phyloP scores from a whole-genome alignment of 306 rosid species.

The Acmispon strigosus region DNA sequence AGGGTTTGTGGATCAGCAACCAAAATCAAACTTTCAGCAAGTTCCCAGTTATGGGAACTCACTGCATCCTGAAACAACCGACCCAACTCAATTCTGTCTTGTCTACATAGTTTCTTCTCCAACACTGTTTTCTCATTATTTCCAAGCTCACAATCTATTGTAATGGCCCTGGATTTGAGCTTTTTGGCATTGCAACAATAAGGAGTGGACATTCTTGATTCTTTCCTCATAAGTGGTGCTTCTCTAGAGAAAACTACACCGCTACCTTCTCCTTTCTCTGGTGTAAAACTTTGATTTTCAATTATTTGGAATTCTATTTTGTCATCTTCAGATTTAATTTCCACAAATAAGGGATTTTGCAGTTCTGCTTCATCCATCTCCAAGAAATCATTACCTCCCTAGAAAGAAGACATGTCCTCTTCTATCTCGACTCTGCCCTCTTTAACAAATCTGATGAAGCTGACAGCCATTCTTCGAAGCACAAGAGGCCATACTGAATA shows the following conservation, averaged over 20 bases:
- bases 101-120: slow-evolving; percentile 65
- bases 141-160: slow-evolving; percentile 32
- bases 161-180: slow-evolving; percentile 38
- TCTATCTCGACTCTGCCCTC: slow-evolving; percentile 22
- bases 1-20: slow-evolving; percentile 73
- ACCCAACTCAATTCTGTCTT: slow-evolving; percentile 72
- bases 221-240: slow-evolving; percentile 43
- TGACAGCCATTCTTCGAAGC: slow-evolving; percentile 9
- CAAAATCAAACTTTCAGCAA: slow-evolving; percentile 66
- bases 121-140: slow-evolving; percentile 36
- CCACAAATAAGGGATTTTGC: slow-evolving; percentile 26
- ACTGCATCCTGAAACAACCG: slow-evolving; percentile 72
- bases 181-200: slow-evolving; percentile 44
- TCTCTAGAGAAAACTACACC: slow-evolving; percentile 50
- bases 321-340: slow-evolving; percentile 38
- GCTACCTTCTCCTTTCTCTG: slow-evolving; percentile 56
- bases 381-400: slow-evolving; percentile 16
- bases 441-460: slow-evolving; percentile 10
- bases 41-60: slow-evolving; percentile 76
- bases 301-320: slow-evolving; percentile 29
- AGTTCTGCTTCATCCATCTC: slow-evolving; percentile 30
- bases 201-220: slow-evolving; percentile 27
- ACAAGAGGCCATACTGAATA: slow-evolving; percentile 13
- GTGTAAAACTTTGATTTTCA: slow-evolving; percentile 34
- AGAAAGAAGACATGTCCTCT: slow-evolving; percentile 21